Evolutionary conservation across 495 filamentous ascomycete genomes (phyloP).

Genomic region (Penicillium coprophilum): DNA sequence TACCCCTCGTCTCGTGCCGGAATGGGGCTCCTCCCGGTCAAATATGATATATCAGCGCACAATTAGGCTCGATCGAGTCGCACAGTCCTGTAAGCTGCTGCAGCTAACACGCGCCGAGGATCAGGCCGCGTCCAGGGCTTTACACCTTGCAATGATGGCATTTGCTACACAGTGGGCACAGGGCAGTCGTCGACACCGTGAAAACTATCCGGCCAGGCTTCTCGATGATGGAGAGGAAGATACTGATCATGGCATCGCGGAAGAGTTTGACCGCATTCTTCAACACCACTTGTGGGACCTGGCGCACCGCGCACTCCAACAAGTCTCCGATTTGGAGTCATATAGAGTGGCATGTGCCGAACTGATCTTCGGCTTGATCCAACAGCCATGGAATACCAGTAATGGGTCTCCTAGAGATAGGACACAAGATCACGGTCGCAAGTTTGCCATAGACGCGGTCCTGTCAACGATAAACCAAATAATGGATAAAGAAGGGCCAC

Average conservation of each 20-base stretch:
- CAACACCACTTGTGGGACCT: slow-evolving; percentile 40
- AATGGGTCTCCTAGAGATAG: neutral
- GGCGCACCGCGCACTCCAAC: slow-evolving; percentile 33
- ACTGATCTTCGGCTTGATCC: slow-evolving; percentile 38
- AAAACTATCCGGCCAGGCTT: slow-evolving; percentile 3
- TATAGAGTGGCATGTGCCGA: slow-evolving; percentile 39
- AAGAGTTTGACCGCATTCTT: slow-evolving; percentile 30
- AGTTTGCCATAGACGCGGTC: neutral
- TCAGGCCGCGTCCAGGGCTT: slow-evolving; percentile 30
- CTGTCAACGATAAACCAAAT: slow-evolving; percentile 23
- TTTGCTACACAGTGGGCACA: slow-evolving; percentile 46
- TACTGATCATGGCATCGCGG: neutral
- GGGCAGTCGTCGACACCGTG: slow-evolving; percentile 15
- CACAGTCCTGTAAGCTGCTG: slow-evolving; percentile 24
- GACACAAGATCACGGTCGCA: neutral
- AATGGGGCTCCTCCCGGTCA: slow-evolving; percentile 24
- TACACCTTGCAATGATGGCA: slow-evolving; percentile 38
- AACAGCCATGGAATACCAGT: slow-evolving; percentile 25
- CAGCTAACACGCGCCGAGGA: slow-evolving; percentile 33
- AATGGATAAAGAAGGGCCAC: slow-evolving; percentile 36
- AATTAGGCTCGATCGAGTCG: slow-evolving; percentile 35
- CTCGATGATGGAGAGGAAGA: neutral
- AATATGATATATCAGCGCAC: slow-evolving; percentile 40
- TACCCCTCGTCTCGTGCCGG: neutral
- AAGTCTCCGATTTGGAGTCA: slow-evolving; percentile 36